Evolutionary conservation across 139 green algal genomes (phyloP), one percentile per base, ranked within the genome.

Genomic region (Protoeuglena noctilucae): DNA sequence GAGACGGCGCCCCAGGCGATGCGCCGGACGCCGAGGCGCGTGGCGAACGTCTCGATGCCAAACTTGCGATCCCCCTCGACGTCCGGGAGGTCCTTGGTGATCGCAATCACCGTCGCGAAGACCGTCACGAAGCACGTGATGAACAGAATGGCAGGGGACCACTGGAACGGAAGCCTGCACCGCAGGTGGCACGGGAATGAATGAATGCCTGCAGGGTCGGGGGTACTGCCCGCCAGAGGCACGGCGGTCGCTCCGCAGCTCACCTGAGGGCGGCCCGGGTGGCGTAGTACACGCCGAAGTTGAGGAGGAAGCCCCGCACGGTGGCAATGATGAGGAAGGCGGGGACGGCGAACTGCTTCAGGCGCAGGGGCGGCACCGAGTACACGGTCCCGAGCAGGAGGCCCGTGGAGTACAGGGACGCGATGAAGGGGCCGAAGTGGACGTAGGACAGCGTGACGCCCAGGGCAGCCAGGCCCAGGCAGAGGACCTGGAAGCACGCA

Each of bases 261-360:
- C n/a, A n/a, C n/a, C n/a, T 71, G 46, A 98, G 71, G 5, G 91
- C 91, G 16, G 90, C 88, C 3, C 86, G 67, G 0, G 83, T 85
- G 21, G 91, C 87, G 57, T 92, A 74, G 77, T 95, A 96, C n/a
- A 98, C 91, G 0, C 91, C 91, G 70, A 96, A 98, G 68, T 98
- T 98, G 18, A 98, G 78, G 54, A 98, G 73, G 65, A 97, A 91
- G 19, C 91, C 91, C 6, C 91, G 75, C 31, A 98, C 80, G 9
- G 75, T 93, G 48, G 90, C 90, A 40, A 98, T 98, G 74, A 97
- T 97, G 23, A 93, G 43, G 70, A 98, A 98, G 0, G 90, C 90
- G 4, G 86, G 73, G 2, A 97, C 60, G 3, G 90, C 75, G 56
- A 80, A 95, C 30, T 76, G 82, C 75, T 97, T 97, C 18, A 98